Conservation (phyloP, 352 stramenopile species). For the Globisporangium polare region DNA sequence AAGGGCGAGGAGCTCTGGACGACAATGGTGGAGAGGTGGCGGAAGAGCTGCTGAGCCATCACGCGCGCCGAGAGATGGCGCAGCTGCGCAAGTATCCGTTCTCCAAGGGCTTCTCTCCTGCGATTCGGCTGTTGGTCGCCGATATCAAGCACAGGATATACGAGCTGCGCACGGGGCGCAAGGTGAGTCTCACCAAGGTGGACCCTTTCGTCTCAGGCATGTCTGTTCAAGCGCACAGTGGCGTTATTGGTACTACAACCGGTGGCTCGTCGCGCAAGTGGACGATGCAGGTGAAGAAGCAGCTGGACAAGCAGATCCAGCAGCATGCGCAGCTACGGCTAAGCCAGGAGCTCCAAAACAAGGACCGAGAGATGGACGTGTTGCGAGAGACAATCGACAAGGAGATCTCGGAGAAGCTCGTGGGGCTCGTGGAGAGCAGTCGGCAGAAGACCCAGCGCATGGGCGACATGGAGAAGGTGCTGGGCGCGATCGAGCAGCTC, state of each 20-base stretch:
- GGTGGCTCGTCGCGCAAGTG: conserved; percentile 38
- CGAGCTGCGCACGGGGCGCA: conserved; percentile 41
- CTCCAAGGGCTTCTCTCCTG: conserved; percentile 35
- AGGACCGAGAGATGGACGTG: conserved; percentile 15
- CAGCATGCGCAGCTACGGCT: conserved; percentile 19
- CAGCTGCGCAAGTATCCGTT: conserved; percentile 59
- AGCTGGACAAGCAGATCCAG: conserved; percentile 51
- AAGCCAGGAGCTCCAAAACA: conserved; percentile 13
- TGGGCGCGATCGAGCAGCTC: conserved; percentile 60
- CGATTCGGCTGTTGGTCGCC: conserved; percentile 26
- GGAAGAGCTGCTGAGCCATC: conserved; percentile 17
- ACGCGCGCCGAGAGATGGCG: conserved; percentile 32
- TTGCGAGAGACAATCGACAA: conserved; percentile 35
- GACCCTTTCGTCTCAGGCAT: conserved; percentile 36
- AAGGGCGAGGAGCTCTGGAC: not conserved
- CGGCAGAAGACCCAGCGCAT: conserved; percentile 51
- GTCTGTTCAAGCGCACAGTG: conserved; percentile 3
- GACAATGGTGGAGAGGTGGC: conserved; percentile 19
- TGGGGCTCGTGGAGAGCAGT: conserved; percentile 48
- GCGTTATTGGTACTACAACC: conserved; percentile 6
- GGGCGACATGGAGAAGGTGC: conserved; percentile 52
- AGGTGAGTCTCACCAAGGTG: conserved; percentile 38
- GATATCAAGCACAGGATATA: conserved; percentile 45
- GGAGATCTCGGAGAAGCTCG: conserved; percentile 41
- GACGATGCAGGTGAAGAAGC: conserved; percentile 33